Base-by-base conservation (phyloP, 305 asterid genomes). In the Fraxinus ornus region DNA sequence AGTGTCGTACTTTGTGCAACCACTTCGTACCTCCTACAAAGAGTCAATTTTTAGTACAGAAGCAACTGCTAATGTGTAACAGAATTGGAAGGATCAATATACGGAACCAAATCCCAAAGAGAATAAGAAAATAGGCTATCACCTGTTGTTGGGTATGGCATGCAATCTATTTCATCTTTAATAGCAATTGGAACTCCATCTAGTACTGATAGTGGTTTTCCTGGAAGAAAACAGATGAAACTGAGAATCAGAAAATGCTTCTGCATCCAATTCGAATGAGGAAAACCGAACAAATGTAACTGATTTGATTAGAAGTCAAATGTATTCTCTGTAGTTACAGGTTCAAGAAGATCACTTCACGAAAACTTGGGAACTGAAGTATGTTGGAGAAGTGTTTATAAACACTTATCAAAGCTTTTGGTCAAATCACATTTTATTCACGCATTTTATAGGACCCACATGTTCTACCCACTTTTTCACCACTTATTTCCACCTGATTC, bases 61-160 rank as follows among this genome's bases (percentile, higher is more conserved):
- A 12, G 21, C 36, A 66, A 84, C 83, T 24, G 77, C 17, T 70
- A 37, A 41, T 28, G 13, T 9, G 5, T 60, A 22, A 66, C 62
- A 74, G 41, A 76, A 33, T 37, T 35, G 35, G 28, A 60, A 5
- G 22, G 41, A 9, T 26, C 4, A 9, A 39, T 17, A 33, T 15
- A 74, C 10, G 5, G 4, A 68, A 68, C 22, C n/a, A 10, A 57
- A 33, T 28, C 21, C 35, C 13, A 26, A 17, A 49, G 19, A 24
- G 33, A 60, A 80, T 13, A 26, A 19, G 17, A 30, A 64, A 35
- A 15, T 30, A n/a, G 32, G 64, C 66, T 79, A 30, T 71, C n/a
- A 90, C 99, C 98, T 77, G 99, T 93, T 17, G 99, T 95, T 79
- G 96, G 98, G 88, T 95, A 93, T 17, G 99, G 99, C 86, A 87